phyloP scores from a whole-genome alignment of 306 rosid species.

The Medicago ruthenica region DNA sequence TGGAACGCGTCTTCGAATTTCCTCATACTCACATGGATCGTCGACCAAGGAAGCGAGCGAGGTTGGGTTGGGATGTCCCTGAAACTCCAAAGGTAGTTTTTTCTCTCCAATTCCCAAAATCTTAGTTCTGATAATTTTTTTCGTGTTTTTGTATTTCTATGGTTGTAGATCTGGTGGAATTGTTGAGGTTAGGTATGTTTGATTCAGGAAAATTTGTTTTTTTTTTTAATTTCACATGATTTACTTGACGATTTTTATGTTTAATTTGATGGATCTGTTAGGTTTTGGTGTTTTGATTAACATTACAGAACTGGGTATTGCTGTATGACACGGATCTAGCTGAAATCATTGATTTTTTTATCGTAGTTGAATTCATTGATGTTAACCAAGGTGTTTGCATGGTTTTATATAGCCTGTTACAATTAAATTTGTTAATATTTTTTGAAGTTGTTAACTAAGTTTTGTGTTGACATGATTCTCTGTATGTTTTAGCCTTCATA shows the following conservation, averaged over 20 bases:
- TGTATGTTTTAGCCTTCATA: neutral
- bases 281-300: neutral
- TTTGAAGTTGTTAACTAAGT: neutral
- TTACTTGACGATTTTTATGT: neutral
- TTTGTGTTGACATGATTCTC: neutral
- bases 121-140: conserved; percentile 47
- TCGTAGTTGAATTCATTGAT: neutral
- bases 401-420: neutral
- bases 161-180: conserved; percentile 51
- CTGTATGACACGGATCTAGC: neutral
- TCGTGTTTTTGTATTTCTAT: conserved; percentile 7
- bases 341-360: neutral
- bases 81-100: conserved; percentile 82
- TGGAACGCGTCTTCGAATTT: conserved; percentile 85
- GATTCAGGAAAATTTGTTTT: conserved; percentile 24
- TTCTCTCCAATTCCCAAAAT: neutral
- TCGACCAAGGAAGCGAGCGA: conserved; percentile 89
- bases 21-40: conserved; percentile 87
- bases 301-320: neutral
- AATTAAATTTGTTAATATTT: neutral
- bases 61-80: conserved; percentile 95
- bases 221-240: neutral
- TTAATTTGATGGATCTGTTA: conserved; percentile 21
- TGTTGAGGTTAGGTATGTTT: conserved; percentile 37
- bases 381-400: neutral